Conservation (phyloP, 192 early-diverging fungal species). For the Powellomyces hirtus region DNA sequence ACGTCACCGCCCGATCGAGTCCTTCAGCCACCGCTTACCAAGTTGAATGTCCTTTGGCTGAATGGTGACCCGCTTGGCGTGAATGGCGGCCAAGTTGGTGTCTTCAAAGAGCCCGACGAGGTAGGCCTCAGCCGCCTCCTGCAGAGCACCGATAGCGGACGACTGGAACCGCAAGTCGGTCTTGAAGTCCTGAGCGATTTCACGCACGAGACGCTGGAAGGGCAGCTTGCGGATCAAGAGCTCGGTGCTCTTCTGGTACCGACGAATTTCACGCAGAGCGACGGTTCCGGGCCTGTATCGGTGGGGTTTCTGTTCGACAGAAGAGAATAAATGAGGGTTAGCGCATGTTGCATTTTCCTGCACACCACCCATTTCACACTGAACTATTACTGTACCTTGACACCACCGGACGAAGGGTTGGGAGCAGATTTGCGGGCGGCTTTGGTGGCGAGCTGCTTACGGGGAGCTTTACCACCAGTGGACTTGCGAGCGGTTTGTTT, state of each 20-base stretch:
- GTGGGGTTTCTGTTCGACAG: slow-evolving; percentile 79
- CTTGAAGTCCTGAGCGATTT: slow-evolving; percentile 99
- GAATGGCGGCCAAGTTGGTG: slow-evolving; percentile 98
- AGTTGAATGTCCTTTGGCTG: slow-evolving; percentile 85
- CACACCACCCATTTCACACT: not conserved
- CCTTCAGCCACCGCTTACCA: no score
- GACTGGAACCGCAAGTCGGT: slow-evolving; percentile 99
- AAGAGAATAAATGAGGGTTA: no score
- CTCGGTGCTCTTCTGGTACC: slow-evolving; percentile 85
- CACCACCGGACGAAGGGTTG: slow-evolving; percentile 90
- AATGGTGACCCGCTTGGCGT: slow-evolving; percentile 99
- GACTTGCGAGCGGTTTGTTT: slow-evolving; percentile 99
- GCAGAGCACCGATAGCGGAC: slow-evolving; percentile 97
- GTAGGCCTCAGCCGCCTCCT: slow-evolving; percentile 88
- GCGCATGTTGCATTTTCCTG: no score
- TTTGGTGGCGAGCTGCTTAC: slow-evolving; percentile 92
- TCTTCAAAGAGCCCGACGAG: slow-evolving; percentile 52
- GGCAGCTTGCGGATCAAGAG: slow-evolving; percentile 81
- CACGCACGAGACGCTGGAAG: slow-evolving; percentile 91
- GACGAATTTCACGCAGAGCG: slow-evolving; percentile 83
- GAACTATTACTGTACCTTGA: slow-evolving; percentile 58
- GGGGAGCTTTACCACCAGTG: slow-evolving; percentile 98
- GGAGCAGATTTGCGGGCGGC: slow-evolving; percentile 97
- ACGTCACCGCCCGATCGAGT: no score
- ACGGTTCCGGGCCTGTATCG: slow-evolving; percentile 77